phyloP scores from a whole-genome alignment of 192 early-diverging fungal species.

The Gonapodya prolifera region DNA sequence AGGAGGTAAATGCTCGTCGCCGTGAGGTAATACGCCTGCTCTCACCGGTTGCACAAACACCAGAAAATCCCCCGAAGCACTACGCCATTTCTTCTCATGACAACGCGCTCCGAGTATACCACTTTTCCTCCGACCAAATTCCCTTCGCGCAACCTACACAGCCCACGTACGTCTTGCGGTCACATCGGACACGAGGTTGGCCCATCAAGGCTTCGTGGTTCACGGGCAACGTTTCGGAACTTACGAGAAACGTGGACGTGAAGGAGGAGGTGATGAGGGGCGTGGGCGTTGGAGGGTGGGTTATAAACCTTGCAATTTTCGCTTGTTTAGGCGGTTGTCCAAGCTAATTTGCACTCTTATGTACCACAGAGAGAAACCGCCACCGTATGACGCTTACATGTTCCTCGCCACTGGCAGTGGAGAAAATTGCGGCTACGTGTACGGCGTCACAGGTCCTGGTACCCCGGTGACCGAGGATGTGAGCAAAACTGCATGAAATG shows the following conservation, averaged over 20 bases:
- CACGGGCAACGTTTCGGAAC: not conserved
- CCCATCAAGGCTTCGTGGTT: not conserved
- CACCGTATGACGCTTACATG: not conserved
- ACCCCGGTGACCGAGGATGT: too few relatives aligned
- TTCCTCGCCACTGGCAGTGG: not conserved
- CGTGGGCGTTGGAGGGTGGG: not conserved
- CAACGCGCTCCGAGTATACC: not conserved
- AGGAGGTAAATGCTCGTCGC: not conserved
- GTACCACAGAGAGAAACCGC: not conserved
- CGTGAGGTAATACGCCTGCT: not conserved
- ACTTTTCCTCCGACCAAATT: not conserved
- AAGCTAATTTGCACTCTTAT: not conserved
- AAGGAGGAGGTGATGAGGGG: not conserved
- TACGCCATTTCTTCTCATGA: not conserved
- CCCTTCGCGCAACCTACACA: not conserved
- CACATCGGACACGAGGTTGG: not conserved
- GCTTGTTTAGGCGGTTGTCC: not conserved
- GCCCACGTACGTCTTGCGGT: not conserved
- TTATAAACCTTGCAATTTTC: not conserved
- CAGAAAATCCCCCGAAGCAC: not conserved
- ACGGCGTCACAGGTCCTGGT: not conserved
- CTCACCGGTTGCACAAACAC: not conserved
- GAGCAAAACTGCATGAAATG: too few relatives aligned
- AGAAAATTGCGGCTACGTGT: not conserved
- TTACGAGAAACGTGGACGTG: not conserved